A percentile compares a stretch with the other conserved stretches of the same genome.
Conservation (phyloP, 2,329 filamentous ascomycete species). For the Nemania sp. region DNA sequence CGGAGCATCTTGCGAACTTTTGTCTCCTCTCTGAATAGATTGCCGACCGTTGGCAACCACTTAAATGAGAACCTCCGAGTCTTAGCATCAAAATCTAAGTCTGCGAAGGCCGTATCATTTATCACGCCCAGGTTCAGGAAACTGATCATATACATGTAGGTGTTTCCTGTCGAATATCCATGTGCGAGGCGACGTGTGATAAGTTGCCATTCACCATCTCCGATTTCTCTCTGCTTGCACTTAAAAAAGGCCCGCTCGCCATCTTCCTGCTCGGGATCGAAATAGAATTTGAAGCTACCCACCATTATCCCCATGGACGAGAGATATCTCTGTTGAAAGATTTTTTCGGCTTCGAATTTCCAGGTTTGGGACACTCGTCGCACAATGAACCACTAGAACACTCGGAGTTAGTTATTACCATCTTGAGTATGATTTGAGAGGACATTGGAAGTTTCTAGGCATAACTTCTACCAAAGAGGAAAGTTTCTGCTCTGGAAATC, state of each 20-base stretch:
- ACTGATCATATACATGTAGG: not conserved
- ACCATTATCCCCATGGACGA: not conserved
- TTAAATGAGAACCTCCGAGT: not conserved
- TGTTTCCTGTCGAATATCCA: not conserved
- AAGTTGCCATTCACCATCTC: not conserved
- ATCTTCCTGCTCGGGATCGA: not conserved
- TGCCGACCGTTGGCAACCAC: slow-evolving; percentile 1
- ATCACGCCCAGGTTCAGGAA: not conserved
- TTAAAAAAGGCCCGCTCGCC: not conserved
- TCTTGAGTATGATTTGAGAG: too few species aligned
- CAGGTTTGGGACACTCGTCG: not conserved
- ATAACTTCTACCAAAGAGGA: too few species aligned
- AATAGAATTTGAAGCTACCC: not conserved
- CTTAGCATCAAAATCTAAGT: not conserved
- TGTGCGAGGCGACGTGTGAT: not conserved
- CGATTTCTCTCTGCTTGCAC: not conserved
- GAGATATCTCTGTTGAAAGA: not conserved
- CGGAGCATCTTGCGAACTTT: not conserved
- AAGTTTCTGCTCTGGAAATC: too few species aligned
- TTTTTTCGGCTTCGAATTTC: slow-evolving; percentile 3
- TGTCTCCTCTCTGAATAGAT: slow-evolving; percentile 1
- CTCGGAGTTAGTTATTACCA: too few species aligned
- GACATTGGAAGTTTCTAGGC: too few species aligned
- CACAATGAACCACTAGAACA: not conserved
- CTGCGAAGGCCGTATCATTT: not conserved